phyloP scores from a whole-genome alignment of 1,284 basidiomycete species.

The Leucoagaricus sp. region DNA sequence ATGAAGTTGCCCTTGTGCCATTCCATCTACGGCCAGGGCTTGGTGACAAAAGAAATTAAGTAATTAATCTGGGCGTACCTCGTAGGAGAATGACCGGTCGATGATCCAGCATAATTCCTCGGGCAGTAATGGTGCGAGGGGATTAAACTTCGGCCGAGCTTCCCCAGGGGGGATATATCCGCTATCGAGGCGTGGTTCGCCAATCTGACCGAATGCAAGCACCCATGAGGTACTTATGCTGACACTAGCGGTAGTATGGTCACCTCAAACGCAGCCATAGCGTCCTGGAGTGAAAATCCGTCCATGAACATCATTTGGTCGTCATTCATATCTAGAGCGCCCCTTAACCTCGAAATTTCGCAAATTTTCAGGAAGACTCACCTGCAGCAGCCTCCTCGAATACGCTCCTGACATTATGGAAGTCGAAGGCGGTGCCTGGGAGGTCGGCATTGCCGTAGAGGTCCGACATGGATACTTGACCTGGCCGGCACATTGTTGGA shows the following conservation, averaged over 20 bases:
- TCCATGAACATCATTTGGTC: slow-evolving; percentile 70
- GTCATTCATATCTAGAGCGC: slow-evolving; percentile 58
- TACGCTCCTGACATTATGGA: slow-evolving; percentile 59
- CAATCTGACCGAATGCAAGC: slow-evolving; percentile 56
- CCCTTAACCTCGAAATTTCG: slow-evolving; percentile 10
- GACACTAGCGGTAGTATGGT: slow-evolving; percentile 22
- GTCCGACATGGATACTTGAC: slow-evolving; percentile 8
- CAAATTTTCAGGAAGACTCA: slow-evolving; percentile 30
- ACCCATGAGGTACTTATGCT: not conserved
- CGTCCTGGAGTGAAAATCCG: slow-evolving; percentile 75
- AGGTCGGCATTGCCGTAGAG: slow-evolving; percentile 23
- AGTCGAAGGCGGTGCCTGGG: slow-evolving; percentile 56
- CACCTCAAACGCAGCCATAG: slow-evolving; percentile 90
- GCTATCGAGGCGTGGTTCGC: slow-evolving; percentile 87
- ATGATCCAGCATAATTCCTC: slow-evolving; percentile 87
- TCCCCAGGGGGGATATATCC: slow-evolving; percentile 55
- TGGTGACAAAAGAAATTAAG: not conserved
- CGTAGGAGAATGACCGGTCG: slow-evolving; percentile 77
- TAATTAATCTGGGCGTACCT: slow-evolving; percentile 52
- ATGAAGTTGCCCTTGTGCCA: slow-evolving; percentile 87
- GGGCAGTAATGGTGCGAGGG: slow-evolving; percentile 61
- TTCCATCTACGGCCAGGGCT: slow-evolving; percentile 59
- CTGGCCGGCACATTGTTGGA: not conserved
- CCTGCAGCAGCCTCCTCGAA: slow-evolving; percentile 60
- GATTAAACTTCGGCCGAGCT: slow-evolving; percentile 58